A percentile compares a stretch with the other conserved stretches of the same genome.
phyloP scores from a whole-genome alignment of 305 asterid genomes.

The Solanum chacoense region DNA sequence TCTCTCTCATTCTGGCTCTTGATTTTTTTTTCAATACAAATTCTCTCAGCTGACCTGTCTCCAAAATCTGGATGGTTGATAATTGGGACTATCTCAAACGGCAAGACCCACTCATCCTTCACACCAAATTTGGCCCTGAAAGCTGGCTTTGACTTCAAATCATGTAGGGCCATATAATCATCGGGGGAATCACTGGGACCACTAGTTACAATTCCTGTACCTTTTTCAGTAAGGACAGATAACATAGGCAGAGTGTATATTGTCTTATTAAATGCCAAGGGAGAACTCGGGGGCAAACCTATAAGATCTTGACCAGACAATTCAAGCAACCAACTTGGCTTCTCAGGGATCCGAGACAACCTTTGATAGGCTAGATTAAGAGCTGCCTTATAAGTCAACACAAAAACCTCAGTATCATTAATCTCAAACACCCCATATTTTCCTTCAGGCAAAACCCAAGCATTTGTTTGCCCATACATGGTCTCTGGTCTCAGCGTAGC shows the following conservation, averaged over 20 bases:
- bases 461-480: constrained; percentile 89
- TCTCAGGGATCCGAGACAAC: constrained; percentile 58
- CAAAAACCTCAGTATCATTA: constrained; percentile 65
- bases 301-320: constrained; percentile 79
- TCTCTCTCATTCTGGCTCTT: constrained; percentile 88
- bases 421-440: constrained; percentile 91
- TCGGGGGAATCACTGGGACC: constrained; percentile 97
- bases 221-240: constrained; percentile 85
- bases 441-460: constrained; percentile 93
- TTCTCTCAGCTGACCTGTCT: constrained; percentile 78
- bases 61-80: constrained; percentile 91
- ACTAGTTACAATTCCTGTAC: constrained; percentile 91
- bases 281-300: constrained; percentile 71
- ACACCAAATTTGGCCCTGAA: constrained; percentile 78
- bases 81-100: constrained; percentile 77
- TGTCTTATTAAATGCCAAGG: constrained; percentile 55
- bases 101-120: constrained; percentile 92
- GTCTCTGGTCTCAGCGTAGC: constrained; percentile 95
- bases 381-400: constrained; percentile 64
- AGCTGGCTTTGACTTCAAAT: constrained; percentile 65
- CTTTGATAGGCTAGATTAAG: constrained; percentile 84
- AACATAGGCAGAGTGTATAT: constrained; percentile 80
- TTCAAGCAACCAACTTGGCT: constrained; percentile 71
- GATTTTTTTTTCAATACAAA: constrained; percentile 76
- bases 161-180: constrained; percentile 86